phyloP scores from a whole-genome alignment of 805 yeast species.

The Wickerhamiella nectarea region DNA sequence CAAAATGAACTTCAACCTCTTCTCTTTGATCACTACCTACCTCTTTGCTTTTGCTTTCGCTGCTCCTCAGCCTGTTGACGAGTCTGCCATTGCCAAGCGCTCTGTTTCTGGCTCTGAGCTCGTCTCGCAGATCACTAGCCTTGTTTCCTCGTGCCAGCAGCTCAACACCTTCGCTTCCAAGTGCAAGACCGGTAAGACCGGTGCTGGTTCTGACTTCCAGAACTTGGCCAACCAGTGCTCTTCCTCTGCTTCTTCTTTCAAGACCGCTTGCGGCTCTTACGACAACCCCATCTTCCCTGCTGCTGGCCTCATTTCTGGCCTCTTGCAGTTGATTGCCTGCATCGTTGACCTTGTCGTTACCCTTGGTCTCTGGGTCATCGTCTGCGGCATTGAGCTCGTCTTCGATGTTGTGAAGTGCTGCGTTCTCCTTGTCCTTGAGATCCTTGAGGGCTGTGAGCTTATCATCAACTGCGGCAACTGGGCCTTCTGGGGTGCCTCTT shows the following conservation, averaged over 20 bases:
- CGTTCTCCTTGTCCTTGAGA: neutral
- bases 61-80: neutral
- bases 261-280: neutral
- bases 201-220: neutral
- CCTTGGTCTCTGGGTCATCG: neutral
- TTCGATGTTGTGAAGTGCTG: neutral
- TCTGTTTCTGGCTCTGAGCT: neutral
- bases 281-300: neutral
- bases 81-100: neutral
- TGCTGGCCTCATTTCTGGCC: neutral
- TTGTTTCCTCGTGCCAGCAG: neutral
- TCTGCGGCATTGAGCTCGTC: neutral
- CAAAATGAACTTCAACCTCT: constrained; percentile 4
- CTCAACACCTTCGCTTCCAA: neutral
- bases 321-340: neutral
- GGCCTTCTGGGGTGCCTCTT: neutral
- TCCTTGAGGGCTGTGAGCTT: neutral
- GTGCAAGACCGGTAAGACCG: neutral
- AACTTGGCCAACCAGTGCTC: neutral
- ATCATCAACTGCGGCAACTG: neutral
- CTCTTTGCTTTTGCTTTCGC: constrained; percentile 7
- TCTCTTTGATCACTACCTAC: constrained; percentile 7
- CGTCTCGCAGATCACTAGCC: neutral
- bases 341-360: neutral
- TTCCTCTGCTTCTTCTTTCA: neutral